phyloP scores from a whole-genome alignment of 306 rosid species.

The Amphicarpaea edgeworthii region DNA sequence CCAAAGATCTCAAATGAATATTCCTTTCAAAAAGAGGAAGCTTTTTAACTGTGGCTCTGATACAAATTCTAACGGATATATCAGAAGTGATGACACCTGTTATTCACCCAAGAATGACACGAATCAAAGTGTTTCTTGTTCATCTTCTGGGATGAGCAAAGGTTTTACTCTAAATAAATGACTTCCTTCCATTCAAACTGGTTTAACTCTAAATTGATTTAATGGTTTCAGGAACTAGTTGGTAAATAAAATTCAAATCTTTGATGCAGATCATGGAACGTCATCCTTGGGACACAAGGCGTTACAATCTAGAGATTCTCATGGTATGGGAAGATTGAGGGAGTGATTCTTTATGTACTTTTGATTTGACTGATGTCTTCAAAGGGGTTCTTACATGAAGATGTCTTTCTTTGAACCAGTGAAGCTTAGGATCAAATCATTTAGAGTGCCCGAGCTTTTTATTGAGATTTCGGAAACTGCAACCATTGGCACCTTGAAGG shows the following conservation, averaged over 20 bases:
- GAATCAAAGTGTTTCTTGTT: slow-evolving; percentile 58
- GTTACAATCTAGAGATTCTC: slow-evolving; percentile 74
- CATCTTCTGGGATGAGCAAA: slow-evolving; percentile 54
- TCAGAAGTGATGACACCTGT: slow-evolving; percentile 50
- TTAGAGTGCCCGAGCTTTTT: slow-evolving; percentile 92
- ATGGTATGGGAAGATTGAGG: slow-evolving; percentile 67
- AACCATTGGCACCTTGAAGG: slow-evolving; percentile 91
- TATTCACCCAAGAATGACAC: slow-evolving; percentile 55
- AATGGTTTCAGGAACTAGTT: slow-evolving; percentile 35
- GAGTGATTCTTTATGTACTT: slow-evolving; percentile 48
- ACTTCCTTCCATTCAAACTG: slow-evolving; percentile 32
- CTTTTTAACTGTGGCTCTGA: slow-evolving; percentile 57
- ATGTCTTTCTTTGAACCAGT: slow-evolving; percentile 67
- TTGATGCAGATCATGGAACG: slow-evolving; percentile 60
- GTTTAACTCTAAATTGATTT: slow-evolving; percentile 24
- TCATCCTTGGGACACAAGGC: slow-evolving; percentile 55
- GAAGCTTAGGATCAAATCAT: slow-evolving; percentile 92
- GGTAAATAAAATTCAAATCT: slow-evolving; percentile 22
- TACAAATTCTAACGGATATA: slow-evolving; percentile 58
- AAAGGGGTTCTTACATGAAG: slow-evolving; percentile 56
- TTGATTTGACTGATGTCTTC: slow-evolving; percentile 58
- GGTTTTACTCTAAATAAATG: slow-evolving; percentile 54
- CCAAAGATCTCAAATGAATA: slow-evolving; percentile 78
- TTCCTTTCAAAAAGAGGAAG: slow-evolving; percentile 94
- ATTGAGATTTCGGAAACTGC: slow-evolving; percentile 91